These are phyloP conservation scores for Dothideomycetes sp. DNA, from an alignment of 2,329 filamentous ascomycete genomes.

Conservation along the genomic window DNA sequence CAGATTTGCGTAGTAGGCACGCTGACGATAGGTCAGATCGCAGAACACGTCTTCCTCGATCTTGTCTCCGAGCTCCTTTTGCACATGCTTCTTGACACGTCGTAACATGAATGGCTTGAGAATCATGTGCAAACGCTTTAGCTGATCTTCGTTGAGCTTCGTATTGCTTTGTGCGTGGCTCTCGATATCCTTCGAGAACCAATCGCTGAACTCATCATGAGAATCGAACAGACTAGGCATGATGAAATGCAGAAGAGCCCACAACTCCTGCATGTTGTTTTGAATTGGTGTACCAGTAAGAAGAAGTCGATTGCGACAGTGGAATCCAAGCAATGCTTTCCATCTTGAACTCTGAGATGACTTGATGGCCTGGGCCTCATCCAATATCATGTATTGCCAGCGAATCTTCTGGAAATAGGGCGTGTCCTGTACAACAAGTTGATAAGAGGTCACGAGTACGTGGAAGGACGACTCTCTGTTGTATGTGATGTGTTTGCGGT, in stretches of 20 bases:
- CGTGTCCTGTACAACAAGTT: slow-evolving; percentile 90
- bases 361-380: slow-evolving; percentile 98
- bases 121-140: slow-evolving; percentile 96
- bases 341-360: slow-evolving; percentile 91
- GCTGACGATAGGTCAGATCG: slow-evolving; percentile 89
- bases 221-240: slow-evolving; percentile 98
- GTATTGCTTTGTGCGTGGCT: slow-evolving; percentile 98
- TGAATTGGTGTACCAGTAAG: slow-evolving; percentile 96
- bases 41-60: slow-evolving; percentile 95
- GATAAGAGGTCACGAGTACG: slow-evolving; percentile 92
- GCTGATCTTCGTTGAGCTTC: slow-evolving; percentile 97
- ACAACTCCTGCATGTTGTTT: slow-evolving; percentile 99
- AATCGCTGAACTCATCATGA: slow-evolving; percentile 85
- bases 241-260: slow-evolving; percentile 96
- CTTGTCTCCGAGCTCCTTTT: slow-evolving; percentile 98
- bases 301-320: slow-evolving; percentile 86
- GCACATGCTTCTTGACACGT: slow-evolving; percentile 98
- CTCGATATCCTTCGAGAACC: slow-evolving; percentile 94
- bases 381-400: slow-evolving; percentile 99
- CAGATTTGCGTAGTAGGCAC: slow-evolving; percentile 83
- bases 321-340: slow-evolving; percentile 90
- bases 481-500: slow-evolving; percentile 94
- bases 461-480: slow-evolving; percentile 89
- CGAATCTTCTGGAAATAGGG: slow-evolving; percentile 98
- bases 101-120: slow-evolving; percentile 98